A percentile compares a stretch with the other conserved stretches of the same genome.
Conservation (phyloP, 176 grass and related monocot species). For the Phyllostachys edulis region DNA sequence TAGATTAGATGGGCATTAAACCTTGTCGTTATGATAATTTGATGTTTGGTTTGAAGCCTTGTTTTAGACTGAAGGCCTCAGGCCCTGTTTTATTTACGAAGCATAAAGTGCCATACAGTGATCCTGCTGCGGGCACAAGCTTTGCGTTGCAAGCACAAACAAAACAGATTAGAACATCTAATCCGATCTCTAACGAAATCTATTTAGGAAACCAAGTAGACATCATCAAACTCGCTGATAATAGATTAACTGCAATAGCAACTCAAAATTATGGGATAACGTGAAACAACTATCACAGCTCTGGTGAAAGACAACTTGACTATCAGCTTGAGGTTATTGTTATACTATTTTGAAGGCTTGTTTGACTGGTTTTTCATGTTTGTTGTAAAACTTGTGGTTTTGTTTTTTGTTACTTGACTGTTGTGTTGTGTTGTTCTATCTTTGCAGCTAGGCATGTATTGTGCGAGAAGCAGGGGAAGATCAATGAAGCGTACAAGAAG, state of each 20-base stretch:
- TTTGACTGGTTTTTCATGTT: neutral
- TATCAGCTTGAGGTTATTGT: neutral
- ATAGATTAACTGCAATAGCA: neutral
- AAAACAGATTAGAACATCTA: neutral
- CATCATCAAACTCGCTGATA: no score
- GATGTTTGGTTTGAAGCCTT: neutral
- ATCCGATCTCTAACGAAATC: neutral
- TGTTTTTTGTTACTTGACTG: neutral
- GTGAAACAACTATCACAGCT: neutral
- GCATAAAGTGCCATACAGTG: neutral
- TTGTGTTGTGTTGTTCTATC: neutral
- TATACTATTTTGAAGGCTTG: neutral
- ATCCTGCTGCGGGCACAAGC: neutral
- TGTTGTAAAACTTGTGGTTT: neutral
- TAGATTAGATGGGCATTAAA: neutral
- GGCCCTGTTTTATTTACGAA: neutral
- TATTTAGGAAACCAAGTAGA: no score
- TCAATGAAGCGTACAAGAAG: conserved; percentile 98
- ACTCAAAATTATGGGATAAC: neutral
- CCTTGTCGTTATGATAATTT: neutral
- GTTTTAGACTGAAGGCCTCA: neutral
- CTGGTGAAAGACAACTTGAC: neutral
- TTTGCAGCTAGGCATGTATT: conserved; percentile 77
- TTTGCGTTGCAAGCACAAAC: neutral
- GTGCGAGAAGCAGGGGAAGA: conserved; percentile 96